A percentile compares a stretch with the other conserved stretches of the same genome.
These are phyloP conservation scores for Cordyceps javanica DNA, from an alignment of 2,329 filamentous ascomycete genomes.

Conservation along the genomic window DNA sequence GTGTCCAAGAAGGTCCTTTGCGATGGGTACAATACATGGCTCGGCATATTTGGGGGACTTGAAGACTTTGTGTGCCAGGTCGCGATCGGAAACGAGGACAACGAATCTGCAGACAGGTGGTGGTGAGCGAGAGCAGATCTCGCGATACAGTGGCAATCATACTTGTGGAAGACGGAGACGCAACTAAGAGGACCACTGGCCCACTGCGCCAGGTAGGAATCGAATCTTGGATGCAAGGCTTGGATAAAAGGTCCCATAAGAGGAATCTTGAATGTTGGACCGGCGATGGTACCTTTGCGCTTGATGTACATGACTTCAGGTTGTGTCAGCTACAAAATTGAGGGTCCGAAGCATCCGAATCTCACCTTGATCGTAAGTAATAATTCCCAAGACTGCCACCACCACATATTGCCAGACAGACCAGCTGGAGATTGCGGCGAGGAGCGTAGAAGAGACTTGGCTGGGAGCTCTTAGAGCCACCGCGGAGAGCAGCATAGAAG, in stretches of 20 bases:
- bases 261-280: conserved; percentile 57
- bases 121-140: not conserved
- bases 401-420: conserved; percentile 26
- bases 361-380: conserved; percentile 36
- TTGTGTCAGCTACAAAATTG: not conserved
- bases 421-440: conserved; percentile 13
- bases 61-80: conserved; percentile 76
- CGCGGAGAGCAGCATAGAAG: no score
- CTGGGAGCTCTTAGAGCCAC: no score
- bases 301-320: conserved; percentile 51
- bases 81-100: conserved; percentile 69
- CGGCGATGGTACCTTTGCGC: conserved; percentile 57
- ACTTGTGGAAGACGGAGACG: conserved; percentile 83
- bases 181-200: conserved; percentile 71
- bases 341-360: not conserved
- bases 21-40: conserved; percentile 71
- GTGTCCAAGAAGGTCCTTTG: conserved; percentile 65
- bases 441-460: no score
- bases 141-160: conserved; percentile 16
- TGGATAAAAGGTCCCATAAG: conserved; percentile 73
- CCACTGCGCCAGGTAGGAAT: conserved; percentile 70
- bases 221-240: conserved; percentile 68
- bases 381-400: conserved; percentile 25
- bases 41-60: conserved; percentile 70
- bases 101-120: conserved; percentile 54